Percentiles rank a stretch among this genome's conserved stretches.
Evolutionary conservation across 2,329 filamentous ascomycete species (phyloP).

Genomic region (Periconia sp.): DNA sequence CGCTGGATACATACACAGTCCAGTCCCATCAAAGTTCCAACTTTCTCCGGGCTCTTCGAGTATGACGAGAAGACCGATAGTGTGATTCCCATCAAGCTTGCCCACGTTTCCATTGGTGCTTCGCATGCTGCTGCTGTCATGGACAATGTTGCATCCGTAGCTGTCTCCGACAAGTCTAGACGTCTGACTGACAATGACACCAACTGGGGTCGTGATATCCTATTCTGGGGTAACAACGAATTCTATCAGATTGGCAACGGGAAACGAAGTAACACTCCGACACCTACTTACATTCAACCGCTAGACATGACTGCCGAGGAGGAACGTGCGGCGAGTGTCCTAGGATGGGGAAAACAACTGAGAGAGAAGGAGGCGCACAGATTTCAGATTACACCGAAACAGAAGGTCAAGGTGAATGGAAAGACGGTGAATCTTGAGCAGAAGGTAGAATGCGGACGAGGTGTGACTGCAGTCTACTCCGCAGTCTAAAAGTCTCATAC

Average conservation of each 20-base stretch:
- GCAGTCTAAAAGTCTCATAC: constrained; percentile 26
- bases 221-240: constrained; percentile 97
- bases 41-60: constrained; percentile 82
- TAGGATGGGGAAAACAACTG: constrained; percentile 47
- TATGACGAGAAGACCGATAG: constrained; percentile 76
- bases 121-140: constrained; percentile 85
- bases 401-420: constrained; percentile 72
- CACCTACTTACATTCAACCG: constrained; percentile 79
- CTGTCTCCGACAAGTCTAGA: constrained; percentile 53
- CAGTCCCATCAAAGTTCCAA: constrained; percentile 79
- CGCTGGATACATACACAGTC: constrained; percentile 88
- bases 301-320: constrained; percentile 69
- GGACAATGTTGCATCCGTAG: constrained; percentile 76
- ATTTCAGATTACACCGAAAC: constrained; percentile 80
- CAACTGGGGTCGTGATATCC: constrained; percentile 85
- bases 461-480: constrained; percentile 86
- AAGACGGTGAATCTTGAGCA: constrained; percentile 81
- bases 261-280: constrained; percentile 78
- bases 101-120: constrained; percentile 74
- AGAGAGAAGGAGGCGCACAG: constrained; percentile 72
- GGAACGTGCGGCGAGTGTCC: constrained; percentile 31
- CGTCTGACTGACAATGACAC: constrained; percentile 67
- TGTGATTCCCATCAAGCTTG: constrained; percentile 78
- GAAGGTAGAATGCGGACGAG: constrained; percentile 83
- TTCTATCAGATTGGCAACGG: constrained; percentile 92